Conservation (phyloP, 805 yeast species). For the Candida orba region DNA sequence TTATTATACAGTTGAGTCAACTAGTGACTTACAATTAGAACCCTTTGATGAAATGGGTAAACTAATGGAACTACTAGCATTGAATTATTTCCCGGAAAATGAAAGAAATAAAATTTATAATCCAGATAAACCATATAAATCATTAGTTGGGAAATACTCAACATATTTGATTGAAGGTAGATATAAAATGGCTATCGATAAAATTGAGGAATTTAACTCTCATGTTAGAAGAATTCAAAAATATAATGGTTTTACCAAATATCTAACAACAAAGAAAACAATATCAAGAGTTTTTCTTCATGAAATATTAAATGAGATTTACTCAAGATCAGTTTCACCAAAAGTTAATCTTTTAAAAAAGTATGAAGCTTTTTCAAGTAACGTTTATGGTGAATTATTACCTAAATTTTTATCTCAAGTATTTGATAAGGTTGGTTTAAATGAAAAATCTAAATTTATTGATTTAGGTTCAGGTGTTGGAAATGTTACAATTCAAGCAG, state of each 20-base stretch:
- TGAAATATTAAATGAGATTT: constrained; percentile 65
- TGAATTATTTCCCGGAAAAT: constrained; percentile 33
- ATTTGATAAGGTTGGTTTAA: constrained; percentile 50
- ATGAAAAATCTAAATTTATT: constrained; percentile 52
- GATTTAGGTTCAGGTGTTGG: constrained; percentile 96
- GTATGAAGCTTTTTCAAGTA: constrained; percentile 83
- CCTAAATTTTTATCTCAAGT: constrained; percentile 70
- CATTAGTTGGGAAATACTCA: constrained; percentile 34
- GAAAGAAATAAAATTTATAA: constrained; percentile 28
- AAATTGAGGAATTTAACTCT: constrained; percentile 38
- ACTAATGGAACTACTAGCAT: constrained; percentile 36
- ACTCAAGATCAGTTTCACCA: constrained; percentile 75
- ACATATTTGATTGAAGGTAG: constrained; percentile 27
- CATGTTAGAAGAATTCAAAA: constrained; percentile 30
- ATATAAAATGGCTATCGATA: constrained; percentile 21
- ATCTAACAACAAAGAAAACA: constrained; percentile 25
- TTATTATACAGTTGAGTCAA: constrained; percentile 40
- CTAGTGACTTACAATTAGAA: constrained; percentile 47
- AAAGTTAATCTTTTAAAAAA: constrained; percentile 52
- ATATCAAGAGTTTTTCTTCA: constrained; percentile 44
- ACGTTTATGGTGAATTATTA: constrained; percentile 84
- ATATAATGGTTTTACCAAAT: constrained; percentile 23
- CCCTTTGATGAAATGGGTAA: constrained; percentile 58
- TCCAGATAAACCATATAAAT: constrained; percentile 27
- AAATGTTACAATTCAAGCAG: constrained; percentile 83